Base-by-base conservation (phyloP, 192 early-diverging fungal genomes). In the Coemansia reversa region DNA sequence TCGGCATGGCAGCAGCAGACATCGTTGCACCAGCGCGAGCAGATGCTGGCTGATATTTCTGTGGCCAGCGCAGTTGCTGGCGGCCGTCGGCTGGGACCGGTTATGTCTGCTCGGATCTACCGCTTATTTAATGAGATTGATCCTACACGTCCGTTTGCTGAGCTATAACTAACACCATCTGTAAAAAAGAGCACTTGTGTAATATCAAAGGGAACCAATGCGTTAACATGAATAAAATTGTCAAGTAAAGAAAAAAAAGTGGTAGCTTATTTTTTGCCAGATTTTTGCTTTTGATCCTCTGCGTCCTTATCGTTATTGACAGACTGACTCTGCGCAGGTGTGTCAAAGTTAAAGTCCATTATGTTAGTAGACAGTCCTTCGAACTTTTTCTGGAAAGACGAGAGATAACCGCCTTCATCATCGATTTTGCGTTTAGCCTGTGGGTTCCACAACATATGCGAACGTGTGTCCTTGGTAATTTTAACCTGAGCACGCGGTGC, bases 361-460 rank as follows among this genome's bases (percentile, higher is more conserved):
- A 45, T 45, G 16, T 9, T 9, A 45, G 39, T 16, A 3, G 39
- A 45, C 14, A 88, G 74, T 19, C 88, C 88, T 19, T 89, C 87
- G 79, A 91, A 96, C 57, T 87, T 84, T 70, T 89, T 87, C 51
- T 86, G 79, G 84, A 97, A 97, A 76, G 87, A 87, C 8, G 89
- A 83, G 29, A 97, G 66, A 48, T 93, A 91, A 0, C 90, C 94
- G 27, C 84, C 87, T 50, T 91, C 88, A 68, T 95, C 93, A n/a
- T 91, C 76, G 57, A 81, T 63, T 56, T 80, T 67, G 45, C 74
- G 71, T 11, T 59, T 66, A 51, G 83, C 58, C 53, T 85, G 75
- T 4, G 93, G 93, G 74, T 95, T 96, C 96, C 96, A 98, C 9
- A 98, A 83, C 24, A 90, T 87, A 63, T 97, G 92, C 66, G 94